phyloP scores from a whole-genome alignment of 2,329 filamentous ascomycete genomes.

The Penicillium hesseltinei region DNA sequence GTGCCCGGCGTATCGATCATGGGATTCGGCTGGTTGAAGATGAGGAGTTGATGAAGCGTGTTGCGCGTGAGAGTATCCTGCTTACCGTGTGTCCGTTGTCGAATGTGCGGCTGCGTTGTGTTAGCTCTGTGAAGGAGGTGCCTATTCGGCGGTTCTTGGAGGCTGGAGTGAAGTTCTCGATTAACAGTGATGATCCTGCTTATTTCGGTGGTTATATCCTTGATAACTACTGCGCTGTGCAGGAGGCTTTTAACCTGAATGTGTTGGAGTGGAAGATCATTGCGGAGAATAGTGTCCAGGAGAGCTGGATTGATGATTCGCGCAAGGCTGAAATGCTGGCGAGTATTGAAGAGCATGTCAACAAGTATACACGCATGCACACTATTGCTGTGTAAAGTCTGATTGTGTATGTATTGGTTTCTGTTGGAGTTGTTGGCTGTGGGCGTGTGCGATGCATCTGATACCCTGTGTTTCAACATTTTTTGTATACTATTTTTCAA shows the following conservation, averaged over 20 bases:
- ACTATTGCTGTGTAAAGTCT: conserved; percentile 2
- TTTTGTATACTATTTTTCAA: conserved; percentile 19
- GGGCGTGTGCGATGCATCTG: conserved; percentile 8
- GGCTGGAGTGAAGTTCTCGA: conserved; percentile 63
- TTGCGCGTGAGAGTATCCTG: conserved; percentile 59
- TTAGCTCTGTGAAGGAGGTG: conserved; percentile 53
- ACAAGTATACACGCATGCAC: conserved; percentile 20
- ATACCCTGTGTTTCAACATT: conserved; percentile 25
- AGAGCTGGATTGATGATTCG: conserved; percentile 66
- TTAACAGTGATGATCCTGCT: conserved; percentile 73
- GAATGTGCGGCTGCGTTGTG: conserved; percentile 65
- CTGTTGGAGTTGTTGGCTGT: background rate
- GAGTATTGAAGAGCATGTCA: conserved; percentile 34
- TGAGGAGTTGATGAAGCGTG: conserved; percentile 54
- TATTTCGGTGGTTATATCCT: conserved; percentile 75
- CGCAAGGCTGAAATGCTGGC: conserved; percentile 61
- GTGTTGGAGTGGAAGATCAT: conserved; percentile 67
- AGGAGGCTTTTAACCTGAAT: conserved; percentile 65
- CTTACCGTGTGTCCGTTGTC: conserved; percentile 72
- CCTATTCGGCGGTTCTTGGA: conserved; percentile 65
- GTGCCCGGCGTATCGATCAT: conserved; percentile 69
- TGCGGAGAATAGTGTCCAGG: conserved; percentile 60
- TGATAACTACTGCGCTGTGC: conserved; percentile 73
- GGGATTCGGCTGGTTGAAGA: conserved; percentile 66
- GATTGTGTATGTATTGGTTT: background rate